phyloP scores from a whole-genome alignment of 164 flowering plant species.

The Santalum album region DNA sequence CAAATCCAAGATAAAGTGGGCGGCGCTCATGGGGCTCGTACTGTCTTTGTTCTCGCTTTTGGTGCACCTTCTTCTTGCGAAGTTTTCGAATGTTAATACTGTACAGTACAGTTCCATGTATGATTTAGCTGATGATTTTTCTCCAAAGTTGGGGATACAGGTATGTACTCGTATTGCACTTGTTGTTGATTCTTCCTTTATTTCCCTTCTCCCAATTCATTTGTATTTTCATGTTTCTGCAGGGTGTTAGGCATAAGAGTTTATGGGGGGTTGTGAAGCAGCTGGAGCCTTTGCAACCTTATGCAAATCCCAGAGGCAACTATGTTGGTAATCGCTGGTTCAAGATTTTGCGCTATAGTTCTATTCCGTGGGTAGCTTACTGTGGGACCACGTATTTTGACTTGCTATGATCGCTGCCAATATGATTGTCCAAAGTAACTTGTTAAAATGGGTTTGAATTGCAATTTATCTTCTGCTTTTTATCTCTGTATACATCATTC shows the following conservation, averaged over 20 bases:
- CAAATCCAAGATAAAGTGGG: constrained; percentile 81
- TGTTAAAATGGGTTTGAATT: no score
- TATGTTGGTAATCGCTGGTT: constrained; percentile 50
- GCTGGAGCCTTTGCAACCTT: constrained; percentile 62
- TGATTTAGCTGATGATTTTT: constrained; percentile 36
- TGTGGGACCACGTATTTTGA: not conserved
- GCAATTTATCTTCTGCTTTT: no score
- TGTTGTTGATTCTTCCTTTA: not conserved
- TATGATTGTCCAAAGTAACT: no score
- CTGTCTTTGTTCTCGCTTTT: constrained; percentile 58
- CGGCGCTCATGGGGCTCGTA: constrained; percentile 51
- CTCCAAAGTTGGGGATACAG: constrained; percentile 20
- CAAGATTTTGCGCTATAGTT: not conserved
- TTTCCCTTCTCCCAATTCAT: not conserved
- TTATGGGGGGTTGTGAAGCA: constrained; percentile 66
- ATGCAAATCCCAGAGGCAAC: constrained; percentile 64
- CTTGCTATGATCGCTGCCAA: not conserved
- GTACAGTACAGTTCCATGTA: constrained; percentile 29
- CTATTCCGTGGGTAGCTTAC: not conserved
- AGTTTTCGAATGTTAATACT: constrained; percentile 40
- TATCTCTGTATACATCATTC: no score
- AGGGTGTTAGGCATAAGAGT: constrained; percentile 43
- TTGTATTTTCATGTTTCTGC: constrained; percentile 7
- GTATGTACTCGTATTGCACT: constrained; percentile 11
- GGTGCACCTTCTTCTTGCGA: constrained; percentile 71